A percentile compares a stretch with the other conserved stretches of the same genome.
Conservation (phyloP, 306 rosid species). For the Malus orientalis region DNA sequence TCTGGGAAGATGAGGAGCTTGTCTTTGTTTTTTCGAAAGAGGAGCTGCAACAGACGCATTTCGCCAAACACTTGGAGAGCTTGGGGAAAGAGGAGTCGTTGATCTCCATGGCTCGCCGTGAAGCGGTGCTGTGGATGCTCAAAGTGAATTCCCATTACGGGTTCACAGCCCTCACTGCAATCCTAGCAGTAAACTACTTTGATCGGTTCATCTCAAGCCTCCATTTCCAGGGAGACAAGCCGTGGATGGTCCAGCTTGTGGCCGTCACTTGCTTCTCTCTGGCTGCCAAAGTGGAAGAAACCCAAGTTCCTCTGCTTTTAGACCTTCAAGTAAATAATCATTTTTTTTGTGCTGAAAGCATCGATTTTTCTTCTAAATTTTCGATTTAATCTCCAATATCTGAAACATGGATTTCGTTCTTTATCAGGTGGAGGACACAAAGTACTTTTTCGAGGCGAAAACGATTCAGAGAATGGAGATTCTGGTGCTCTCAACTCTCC, state of each 20-base stretch:
- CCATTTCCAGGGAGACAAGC: constrained; percentile 70
- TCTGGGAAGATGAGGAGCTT: constrained; percentile 71
- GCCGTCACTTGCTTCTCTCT: constrained; percentile 87
- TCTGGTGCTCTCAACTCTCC: constrained; percentile 59
- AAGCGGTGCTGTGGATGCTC: constrained; percentile 75
- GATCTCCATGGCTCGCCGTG: constrained; percentile 37
- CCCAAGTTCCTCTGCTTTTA: constrained; percentile 81
- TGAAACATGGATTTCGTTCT: constrained; percentile 7
- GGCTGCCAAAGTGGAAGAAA: constrained; percentile 95
- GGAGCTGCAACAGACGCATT: constrained; percentile 25
- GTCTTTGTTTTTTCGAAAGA: constrained; percentile 59
- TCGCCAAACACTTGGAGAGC: neutral
- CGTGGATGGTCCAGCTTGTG: constrained; percentile 84
- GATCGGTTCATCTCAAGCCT: constrained; percentile 57
- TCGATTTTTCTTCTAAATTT: neutral
- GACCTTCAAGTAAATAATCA: constrained; percentile 64
- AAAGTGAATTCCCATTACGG: constrained; percentile 66
- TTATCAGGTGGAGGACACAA: constrained; percentile 57
- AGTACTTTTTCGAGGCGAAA: constrained; percentile 68
- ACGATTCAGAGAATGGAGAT: constrained; percentile 93
- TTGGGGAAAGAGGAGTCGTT: constrained; percentile 3
- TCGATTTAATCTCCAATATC: neutral
- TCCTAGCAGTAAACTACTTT: constrained; percentile 64
- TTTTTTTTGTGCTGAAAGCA: too few species aligned
- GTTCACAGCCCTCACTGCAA: constrained; percentile 72